Evolutionary conservation across 345 rosid species (phyloP).

Genomic region (Salix suchowensis): DNA sequence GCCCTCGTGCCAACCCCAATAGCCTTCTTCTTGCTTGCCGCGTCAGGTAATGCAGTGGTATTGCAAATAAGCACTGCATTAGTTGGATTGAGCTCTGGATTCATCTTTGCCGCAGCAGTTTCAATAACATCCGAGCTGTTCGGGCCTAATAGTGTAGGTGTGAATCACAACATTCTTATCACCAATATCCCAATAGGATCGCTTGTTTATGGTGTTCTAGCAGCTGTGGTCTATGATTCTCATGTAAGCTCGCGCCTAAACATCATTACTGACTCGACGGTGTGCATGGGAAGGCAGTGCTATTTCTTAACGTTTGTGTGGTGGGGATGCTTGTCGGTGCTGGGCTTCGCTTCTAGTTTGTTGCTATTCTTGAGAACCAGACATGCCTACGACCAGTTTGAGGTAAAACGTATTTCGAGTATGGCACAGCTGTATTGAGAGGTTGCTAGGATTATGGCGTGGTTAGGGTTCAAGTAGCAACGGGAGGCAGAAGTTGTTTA

Average conservation of each 20-base stretch:
- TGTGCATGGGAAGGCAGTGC: conserved; percentile 78
- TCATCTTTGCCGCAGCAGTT: conserved; percentile 93
- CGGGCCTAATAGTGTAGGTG: conserved; percentile 86
- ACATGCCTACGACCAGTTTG: conserved; percentile 68
- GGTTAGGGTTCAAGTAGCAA: neutral
- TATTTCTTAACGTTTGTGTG: conserved; percentile 65
- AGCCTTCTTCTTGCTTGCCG: conserved; percentile 70
- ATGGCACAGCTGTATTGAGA: conserved; percentile 17
- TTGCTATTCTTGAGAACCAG: conserved; percentile 69
- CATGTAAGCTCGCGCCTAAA: conserved; percentile 26
- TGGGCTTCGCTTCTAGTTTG: conserved; percentile 58
- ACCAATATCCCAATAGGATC: conserved; percentile 94
- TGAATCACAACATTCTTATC: conserved; percentile 89
- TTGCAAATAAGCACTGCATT: conserved; percentile 60
- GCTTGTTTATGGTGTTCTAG: conserved; percentile 70
- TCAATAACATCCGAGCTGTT: conserved; percentile 89
- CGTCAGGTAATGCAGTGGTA: conserved; percentile 42
- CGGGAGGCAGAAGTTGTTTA: neutral
- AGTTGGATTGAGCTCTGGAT: conserved; percentile 81
- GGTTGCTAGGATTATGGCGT: neutral
- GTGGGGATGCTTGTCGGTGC: conserved; percentile 81
- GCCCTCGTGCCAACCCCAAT: conserved; percentile 80
- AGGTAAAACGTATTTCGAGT: conserved; percentile 39
- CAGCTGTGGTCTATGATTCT: conserved; percentile 73
- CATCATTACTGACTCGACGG: conserved; percentile 33